These are phyloP conservation scores for Trametes gibbosa DNA, from an alignment of 768 basidiomycete species.

Conservation along the genomic window DNA sequence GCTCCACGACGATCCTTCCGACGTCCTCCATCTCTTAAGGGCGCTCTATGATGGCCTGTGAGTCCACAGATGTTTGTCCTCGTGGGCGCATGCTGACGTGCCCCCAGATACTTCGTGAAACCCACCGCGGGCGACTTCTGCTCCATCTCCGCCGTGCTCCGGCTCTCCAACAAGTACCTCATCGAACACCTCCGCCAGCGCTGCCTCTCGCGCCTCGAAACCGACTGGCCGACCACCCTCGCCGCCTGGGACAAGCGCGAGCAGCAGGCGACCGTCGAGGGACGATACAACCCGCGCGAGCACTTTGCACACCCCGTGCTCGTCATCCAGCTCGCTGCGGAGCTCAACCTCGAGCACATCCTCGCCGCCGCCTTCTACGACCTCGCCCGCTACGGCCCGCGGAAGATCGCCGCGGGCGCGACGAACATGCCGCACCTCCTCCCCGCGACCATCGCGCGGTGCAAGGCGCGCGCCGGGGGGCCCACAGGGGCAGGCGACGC, in stretches of 20 bases:
- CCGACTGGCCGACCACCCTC: conserved; percentile 70
- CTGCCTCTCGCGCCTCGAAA: conserved; percentile 55
- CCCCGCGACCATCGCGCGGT: conserved; percentile 17
- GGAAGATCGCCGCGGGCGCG: conserved; percentile 60
- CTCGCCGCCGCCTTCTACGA: conserved; percentile 76
- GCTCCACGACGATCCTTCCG: conserved; percentile 63
- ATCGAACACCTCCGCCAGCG: conserved; percentile 62
- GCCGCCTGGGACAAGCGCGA: conserved; percentile 70
- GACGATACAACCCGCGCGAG: conserved; percentile 57
- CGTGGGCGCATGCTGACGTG: neutral
- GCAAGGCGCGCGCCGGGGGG: conserved; percentile 8
- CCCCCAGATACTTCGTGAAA: conserved; percentile 52
- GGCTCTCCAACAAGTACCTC: conserved; percentile 74
- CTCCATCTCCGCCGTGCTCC: conserved; percentile 59
- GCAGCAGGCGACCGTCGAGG: conserved; percentile 44
- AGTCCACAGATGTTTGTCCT: conserved; percentile 25
- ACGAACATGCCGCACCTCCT: conserved; percentile 28
- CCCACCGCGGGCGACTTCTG: conserved; percentile 55
- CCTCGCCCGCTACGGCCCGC: conserved; percentile 68
- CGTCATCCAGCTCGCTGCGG: conserved; percentile 65
- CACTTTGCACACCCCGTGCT: conserved; percentile 65
- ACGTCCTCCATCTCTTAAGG: conserved; percentile 61
- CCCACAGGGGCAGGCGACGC: conserved; percentile 7
- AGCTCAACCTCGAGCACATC: conserved; percentile 54
- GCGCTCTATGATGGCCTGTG: conserved; percentile 79